Percentiles rank a stretch among this genome's conserved stretches.
Conservation (phyloP, 768 basidiomycete species). For the Candolleomyces eurysporus region DNA sequence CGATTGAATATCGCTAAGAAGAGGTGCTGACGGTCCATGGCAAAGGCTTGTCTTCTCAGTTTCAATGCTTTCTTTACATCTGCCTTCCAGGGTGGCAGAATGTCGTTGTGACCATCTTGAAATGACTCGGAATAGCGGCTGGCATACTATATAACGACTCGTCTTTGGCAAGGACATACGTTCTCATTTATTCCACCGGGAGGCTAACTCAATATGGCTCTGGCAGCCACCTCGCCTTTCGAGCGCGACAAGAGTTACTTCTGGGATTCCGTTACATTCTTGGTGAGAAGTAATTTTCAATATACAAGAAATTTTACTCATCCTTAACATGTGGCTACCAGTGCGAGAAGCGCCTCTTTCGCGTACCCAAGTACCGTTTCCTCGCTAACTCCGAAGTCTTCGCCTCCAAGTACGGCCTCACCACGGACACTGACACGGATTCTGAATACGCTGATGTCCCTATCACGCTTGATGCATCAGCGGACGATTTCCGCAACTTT, state of each 20-base stretch:
- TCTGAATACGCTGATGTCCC: background rate
- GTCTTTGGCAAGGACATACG: background rate
- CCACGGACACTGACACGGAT: background rate
- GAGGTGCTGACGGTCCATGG: no score
- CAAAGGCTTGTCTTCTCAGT: no score
- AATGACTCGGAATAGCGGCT: no score
- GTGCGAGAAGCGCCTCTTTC: conserved; percentile 5
- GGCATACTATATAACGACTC: background rate
- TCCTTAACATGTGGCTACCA: background rate
- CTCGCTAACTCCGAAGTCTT: background rate
- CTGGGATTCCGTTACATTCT: background rate
- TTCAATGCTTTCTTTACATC: no score
- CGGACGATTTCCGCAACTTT: conserved; percentile 8
- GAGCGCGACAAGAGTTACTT: background rate
- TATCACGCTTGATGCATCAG: background rate
- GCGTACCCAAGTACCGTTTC: conserved; percentile 6
- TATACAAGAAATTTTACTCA: background rate
- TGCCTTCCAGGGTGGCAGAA: no score
- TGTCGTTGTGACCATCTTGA: no score
- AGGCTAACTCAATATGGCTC: background rate
- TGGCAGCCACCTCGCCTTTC: background rate
- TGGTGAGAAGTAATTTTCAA: background rate
- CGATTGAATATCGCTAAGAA: no score
- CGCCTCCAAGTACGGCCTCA: background rate
- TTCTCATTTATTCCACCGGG: background rate